Evolutionary conservation across 108 stramenopile genomes (phyloP), one percentile per base, ranked within the genome.

Genomic region (Conticribra weissflogii): DNA sequence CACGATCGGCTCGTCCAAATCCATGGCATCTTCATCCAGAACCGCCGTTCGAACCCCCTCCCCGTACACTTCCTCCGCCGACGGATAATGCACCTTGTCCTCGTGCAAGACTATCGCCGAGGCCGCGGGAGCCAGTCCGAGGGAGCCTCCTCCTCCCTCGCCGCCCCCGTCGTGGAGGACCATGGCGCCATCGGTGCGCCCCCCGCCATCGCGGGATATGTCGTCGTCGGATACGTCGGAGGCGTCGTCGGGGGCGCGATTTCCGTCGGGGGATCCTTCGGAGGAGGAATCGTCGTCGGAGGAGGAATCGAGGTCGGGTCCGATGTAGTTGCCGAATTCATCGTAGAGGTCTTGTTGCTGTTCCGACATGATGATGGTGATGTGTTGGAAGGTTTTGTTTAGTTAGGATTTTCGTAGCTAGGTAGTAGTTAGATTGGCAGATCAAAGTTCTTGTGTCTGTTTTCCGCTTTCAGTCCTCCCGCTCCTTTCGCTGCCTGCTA

Each of bases 251-350:
- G 57, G 33, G 7, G 73, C 61, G 33, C 74, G 72, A 7, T 77
- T 74, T 3, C 36, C 8, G 36, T 9, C 36, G 12, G 36, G 12
- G 36, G 36, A 41, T 41, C 74, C 81, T 49, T 78, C 78, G 2
- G 81, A 81, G 5, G 77, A 79, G 1, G 70, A 68, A 4, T 76
- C 81, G 27, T 92, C 83, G 23, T 83, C 92, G 18, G 64, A 53
- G 49, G 73, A 72, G 36, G 84, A 90, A 63, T 96, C 97, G 45
- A 97, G 76, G 54, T 98, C 97, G 16, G 98, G 96, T n/a, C 99
- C 99, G 71, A 99, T 95, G 86, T 99, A 98, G 75, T 99, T 99
- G 46, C 99, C 99, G 70, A 99, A 99, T 86, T 99, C 99, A 72
- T 99, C 99, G 83, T 99, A 99, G 54, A 98, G 81, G 29, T 96